Evolutionary conservation across 2,329 filamentous ascomycete species (phyloP).

Genomic region (Neofusicoccum parvum): DNA sequence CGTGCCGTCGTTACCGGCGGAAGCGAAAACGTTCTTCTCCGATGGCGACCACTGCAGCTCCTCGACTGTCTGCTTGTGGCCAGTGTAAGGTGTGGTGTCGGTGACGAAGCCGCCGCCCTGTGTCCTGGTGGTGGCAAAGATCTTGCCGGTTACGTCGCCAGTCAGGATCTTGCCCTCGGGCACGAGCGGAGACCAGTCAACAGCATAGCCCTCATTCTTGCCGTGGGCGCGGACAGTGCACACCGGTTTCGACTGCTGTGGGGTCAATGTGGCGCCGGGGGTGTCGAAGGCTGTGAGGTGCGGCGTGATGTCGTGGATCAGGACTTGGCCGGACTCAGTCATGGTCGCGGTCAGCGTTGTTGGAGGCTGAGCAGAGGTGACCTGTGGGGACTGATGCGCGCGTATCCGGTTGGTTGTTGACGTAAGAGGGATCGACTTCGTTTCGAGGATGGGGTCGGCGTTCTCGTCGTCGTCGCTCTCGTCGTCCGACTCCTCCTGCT

Average conservation of each 20-base stretch:
- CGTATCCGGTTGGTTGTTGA: constrained; percentile 95
- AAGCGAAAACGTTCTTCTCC: constrained; percentile 91
- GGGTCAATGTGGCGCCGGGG: constrained; percentile 77
- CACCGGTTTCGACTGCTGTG: constrained; percentile 85
- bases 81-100: constrained; percentile 79
- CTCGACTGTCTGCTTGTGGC: constrained; percentile 84
- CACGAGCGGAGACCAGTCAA: constrained; percentile 91
- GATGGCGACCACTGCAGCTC: constrained; percentile 96
- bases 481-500: constrained; percentile 70
- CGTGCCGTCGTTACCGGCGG: constrained; percentile 89
- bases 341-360: constrained; percentile 87
- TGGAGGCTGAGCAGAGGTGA: constrained; percentile 69
- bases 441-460: constrained; percentile 90
- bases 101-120: constrained; percentile 89
- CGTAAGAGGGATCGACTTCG: constrained; percentile 80
- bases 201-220: constrained; percentile 80
- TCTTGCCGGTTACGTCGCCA: constrained; percentile 86
- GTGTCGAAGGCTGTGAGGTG: constrained; percentile 88
- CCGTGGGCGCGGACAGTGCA: constrained; percentile 89
- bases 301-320: constrained; percentile 92
- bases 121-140: constrained; percentile 83
- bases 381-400: constrained; percentile 74
- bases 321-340: constrained; percentile 84
- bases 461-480: constrained; percentile 72
- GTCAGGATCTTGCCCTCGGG: constrained; percentile 84